Conservation (phyloP, 1,139 yeast species). For the Geotrichum citri-aurantii region DNA sequence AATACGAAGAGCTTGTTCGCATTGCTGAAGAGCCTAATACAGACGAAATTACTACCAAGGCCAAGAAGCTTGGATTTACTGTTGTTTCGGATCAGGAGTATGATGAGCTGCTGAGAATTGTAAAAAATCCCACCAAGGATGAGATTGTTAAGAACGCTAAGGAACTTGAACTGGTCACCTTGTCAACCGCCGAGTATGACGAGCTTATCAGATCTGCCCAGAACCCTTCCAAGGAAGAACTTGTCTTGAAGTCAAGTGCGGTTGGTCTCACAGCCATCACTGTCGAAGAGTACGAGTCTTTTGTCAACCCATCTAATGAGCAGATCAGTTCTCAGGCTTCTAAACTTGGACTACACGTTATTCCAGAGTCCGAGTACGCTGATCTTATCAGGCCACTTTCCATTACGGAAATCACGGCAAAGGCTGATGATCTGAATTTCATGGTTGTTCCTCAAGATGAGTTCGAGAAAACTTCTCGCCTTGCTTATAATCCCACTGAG, state of each 20-base stretch:
- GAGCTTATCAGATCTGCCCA: constrained; percentile 24
- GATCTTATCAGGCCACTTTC: constrained; percentile 24
- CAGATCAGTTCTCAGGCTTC: constrained; percentile 34
- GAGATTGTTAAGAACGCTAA: constrained; percentile 36
- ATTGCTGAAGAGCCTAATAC: constrained; percentile 19
- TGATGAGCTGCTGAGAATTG: constrained; percentile 15
- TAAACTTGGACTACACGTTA: constrained; percentile 30
- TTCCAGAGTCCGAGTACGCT: constrained; percentile 22
- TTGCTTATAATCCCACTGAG: constrained; percentile 19
- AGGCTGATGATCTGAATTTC: constrained; percentile 40
- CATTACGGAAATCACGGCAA: constrained; percentile 41
- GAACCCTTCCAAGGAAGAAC: constrained; percentile 38
- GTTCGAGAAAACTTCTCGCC: constrained; percentile 15
- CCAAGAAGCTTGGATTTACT: constrained; percentile 30
- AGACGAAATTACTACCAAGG: constrained; percentile 30
- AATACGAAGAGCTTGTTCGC: constrained; percentile 24
- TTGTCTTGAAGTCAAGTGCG: constrained; percentile 35
- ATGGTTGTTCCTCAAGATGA: constrained; percentile 23
- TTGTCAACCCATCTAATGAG: constrained; percentile 35
- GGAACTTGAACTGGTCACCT: constrained; percentile 25
- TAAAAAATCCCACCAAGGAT: constrained; percentile 22
- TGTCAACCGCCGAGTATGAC: constrained; percentile 26
- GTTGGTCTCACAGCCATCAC: constrained; percentile 22
- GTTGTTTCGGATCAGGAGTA: constrained; percentile 34
- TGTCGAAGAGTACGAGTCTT: constrained; percentile 27